Evolutionary conservation across 1,284 basidiomycete genomes (phyloP).

Genomic region (Pyrrhoderma lamaoense): DNA sequence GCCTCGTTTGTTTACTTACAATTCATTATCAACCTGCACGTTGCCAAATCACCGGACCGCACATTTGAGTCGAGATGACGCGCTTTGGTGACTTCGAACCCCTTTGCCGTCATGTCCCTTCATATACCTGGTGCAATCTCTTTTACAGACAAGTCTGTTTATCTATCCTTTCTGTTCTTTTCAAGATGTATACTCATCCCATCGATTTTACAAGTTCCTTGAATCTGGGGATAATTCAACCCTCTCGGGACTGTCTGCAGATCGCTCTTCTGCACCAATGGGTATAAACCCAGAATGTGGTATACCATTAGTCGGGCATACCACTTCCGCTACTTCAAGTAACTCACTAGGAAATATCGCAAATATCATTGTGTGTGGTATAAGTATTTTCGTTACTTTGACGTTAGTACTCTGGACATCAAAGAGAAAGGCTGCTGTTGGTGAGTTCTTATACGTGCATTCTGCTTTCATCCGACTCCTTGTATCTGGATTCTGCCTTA

Average conservation of each 20-base stretch:
- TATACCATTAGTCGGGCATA: slow-evolving; percentile 38
- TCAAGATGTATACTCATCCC: slow-evolving; percentile 12
- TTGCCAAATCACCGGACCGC: not conserved
- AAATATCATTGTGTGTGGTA: slow-evolving; percentile 59
- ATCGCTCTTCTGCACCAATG: slow-evolving; percentile 42
- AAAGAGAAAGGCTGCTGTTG: slow-evolving; percentile 46
- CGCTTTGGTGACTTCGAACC: slow-evolving; percentile 54
- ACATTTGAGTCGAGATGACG: slow-evolving; percentile 33
- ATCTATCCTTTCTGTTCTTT: slow-evolving; percentile 5
- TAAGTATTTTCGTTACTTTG: slow-evolving; percentile 47
- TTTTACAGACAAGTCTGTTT: slow-evolving; percentile 53
- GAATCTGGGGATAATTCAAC: slow-evolving; percentile 18
- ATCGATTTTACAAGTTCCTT: slow-evolving; percentile 31
- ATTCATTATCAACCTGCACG: slow-evolving; percentile 3
- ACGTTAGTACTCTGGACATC: slow-evolving; percentile 39
- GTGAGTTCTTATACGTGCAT: no score
- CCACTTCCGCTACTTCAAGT: slow-evolving; percentile 21
- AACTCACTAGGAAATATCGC: slow-evolving; percentile 65
- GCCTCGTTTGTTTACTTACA: not conserved
- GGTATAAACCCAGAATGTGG: slow-evolving; percentile 54
- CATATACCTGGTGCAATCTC: slow-evolving; percentile 66
- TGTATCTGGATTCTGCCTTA: not conserved
- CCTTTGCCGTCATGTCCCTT: slow-evolving; percentile 50
- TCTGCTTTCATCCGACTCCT: not conserved
- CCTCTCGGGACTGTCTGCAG: slow-evolving; percentile 34